Base-by-base conservation (phyloP, 805 yeast species). In the Candida insectalens region DNA sequence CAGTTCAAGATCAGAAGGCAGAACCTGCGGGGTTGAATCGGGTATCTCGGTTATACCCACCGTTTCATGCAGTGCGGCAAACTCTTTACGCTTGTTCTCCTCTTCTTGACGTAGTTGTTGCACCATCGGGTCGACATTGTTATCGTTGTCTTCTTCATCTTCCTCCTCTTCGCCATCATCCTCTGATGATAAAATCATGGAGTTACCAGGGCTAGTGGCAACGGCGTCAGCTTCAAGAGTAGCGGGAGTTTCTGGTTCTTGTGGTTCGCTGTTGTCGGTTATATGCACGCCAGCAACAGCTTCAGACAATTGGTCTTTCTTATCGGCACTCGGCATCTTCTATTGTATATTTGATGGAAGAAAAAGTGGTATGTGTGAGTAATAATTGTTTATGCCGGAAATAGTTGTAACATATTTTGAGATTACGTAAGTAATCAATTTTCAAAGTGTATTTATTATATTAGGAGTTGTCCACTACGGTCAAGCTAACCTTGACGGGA, bases 1-100 rank as follows among this genome's bases (percentile, higher is more conserved):
- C 34, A 83, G 55, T 35, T 81, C 87, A 6, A 56, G 63, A 55
- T 84, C 95, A 0, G 87, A 76, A 6, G 74, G 82, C 29, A 81
- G 70, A 21, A 59, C 58, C 27, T 80, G 82, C 1, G 64, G 65
- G 33, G 59, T 46, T 1, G 59, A 49, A 43, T 71, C 79, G 1
- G 55, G 55, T 2, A 57, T 53, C 5, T 43, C 41, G 4, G 50
- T 48, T 37, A 56, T 35, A 3, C 62, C 62, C 26, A 50, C 48
- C 17, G 45, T 46, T 25, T 46, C 34, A 12, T 52, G 38, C 19
- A 51, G 35, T 20, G 31, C 27, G 10, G 17, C 20, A 4, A 32
- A 30, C 6, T 38, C 34, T 8, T 33, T 25, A 15, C 33, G 13
- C 15, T 36, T 29, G 9, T 32, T 12, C 9, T 17, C 27, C 12